Evolutionary conservation across 768 basidiomycete species (phyloP).

Genomic region (Collybia sordida): DNA sequence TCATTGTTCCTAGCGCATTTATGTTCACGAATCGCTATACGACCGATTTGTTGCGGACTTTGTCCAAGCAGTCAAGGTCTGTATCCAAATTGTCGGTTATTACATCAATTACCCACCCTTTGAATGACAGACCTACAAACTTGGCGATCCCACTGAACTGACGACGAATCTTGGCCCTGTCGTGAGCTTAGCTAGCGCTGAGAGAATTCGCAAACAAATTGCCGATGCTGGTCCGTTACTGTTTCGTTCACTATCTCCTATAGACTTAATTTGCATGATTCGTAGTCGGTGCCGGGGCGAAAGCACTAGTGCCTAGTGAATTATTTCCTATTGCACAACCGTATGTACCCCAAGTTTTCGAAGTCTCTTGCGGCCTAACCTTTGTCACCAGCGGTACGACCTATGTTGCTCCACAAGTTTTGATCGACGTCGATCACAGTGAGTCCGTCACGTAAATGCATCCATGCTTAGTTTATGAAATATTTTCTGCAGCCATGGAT

Average conservation of each 20-base stretch:
- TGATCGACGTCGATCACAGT: constrained; percentile 89
- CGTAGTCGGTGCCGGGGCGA: constrained; percentile 77
- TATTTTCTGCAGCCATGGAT: constrained; percentile 66
- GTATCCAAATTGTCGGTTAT: neutral
- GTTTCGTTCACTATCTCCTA: neutral
- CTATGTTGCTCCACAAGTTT: constrained; percentile 88
- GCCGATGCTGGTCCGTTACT: constrained; percentile 67
- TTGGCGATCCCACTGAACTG: constrained; percentile 80
- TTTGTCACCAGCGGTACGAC: constrained; percentile 61
- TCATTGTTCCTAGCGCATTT: constrained; percentile 64
- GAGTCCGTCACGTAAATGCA: constrained; percentile 27
- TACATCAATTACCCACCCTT: neutral
- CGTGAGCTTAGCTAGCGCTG: constrained; percentile 83
- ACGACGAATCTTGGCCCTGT: constrained; percentile 91
- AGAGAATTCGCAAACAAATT: constrained; percentile 83
- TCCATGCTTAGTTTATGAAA: constrained; percentile 6
- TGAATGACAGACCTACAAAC: constrained; percentile 63
- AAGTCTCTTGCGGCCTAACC: neutral
- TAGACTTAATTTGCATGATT: neutral
- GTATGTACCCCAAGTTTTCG: constrained; percentile 37
- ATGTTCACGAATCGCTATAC: constrained; percentile 85
- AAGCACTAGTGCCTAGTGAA: constrained; percentile 65
- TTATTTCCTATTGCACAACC: constrained; percentile 65
- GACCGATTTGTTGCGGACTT: constrained; percentile 77
- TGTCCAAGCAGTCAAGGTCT: constrained; percentile 64